These are phyloP conservation scores for Nidula niveotomentosa DNA, from an alignment of 1,284 basidiomycete species.

Conservation along the genomic window DNA sequence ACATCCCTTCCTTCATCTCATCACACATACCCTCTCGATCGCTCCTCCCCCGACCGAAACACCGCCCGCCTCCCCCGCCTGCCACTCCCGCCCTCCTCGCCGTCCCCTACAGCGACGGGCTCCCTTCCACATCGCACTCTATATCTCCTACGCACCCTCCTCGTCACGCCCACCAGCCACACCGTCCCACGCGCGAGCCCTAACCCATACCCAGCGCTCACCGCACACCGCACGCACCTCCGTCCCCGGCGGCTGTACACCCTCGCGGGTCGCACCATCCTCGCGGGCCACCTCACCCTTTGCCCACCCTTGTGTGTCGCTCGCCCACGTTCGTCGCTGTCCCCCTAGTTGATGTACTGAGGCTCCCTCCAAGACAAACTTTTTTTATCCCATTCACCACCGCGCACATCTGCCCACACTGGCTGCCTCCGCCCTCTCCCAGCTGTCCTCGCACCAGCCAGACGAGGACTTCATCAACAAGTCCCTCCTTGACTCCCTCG, in stretches of 20 bases:
- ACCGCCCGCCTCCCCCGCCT: slow-evolving; percentile 13
- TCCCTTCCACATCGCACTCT: slow-evolving; percentile 5
- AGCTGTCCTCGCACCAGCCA: slow-evolving; percentile 35
- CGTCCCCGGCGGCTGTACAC: slow-evolving; percentile 9
- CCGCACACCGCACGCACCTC: slow-evolving; percentile 12
- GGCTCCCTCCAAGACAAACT: slow-evolving; percentile 12
- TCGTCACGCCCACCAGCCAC: no score
- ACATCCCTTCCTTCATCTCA: slow-evolving; percentile 38
- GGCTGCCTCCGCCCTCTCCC: slow-evolving; percentile 53
- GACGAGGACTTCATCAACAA: slow-evolving; percentile 85
- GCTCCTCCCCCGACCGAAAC: slow-evolving; percentile 30
- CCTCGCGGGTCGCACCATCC: background rate
- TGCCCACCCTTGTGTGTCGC: slow-evolving; percentile 12
- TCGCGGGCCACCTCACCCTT: slow-evolving; percentile 13
- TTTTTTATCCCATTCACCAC: slow-evolving; percentile 20
- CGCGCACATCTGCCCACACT: slow-evolving; percentile 49
- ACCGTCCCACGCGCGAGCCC: no score
- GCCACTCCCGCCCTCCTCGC: slow-evolving; percentile 12
- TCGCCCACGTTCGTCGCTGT: slow-evolving; percentile 1
- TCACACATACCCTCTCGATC: slow-evolving; percentile 36
- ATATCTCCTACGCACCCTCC: no score
- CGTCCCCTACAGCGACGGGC: slow-evolving; percentile 13
- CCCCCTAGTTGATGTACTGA: slow-evolving; percentile 28
- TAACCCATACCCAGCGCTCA: background rate
- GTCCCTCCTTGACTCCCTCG: slow-evolving; percentile 75